Evolutionary conservation across 2,329 filamentous ascomycete species (phyloP).

Genomic region (Davidsoniella eucalypti): DNA sequence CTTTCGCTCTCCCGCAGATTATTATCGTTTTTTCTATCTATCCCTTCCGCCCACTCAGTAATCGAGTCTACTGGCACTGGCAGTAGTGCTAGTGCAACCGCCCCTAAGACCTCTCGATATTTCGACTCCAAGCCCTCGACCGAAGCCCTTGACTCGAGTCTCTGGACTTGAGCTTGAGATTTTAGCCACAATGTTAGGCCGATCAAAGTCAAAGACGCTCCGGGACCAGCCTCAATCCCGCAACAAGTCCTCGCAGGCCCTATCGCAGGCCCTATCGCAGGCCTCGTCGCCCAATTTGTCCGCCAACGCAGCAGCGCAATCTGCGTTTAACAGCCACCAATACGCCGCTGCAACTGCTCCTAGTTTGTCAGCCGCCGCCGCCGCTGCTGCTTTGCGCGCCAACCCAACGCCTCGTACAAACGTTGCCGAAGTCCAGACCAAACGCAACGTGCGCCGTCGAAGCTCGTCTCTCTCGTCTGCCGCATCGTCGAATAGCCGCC

Average conservation of each 20-base stretch:
- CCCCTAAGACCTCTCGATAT: too few species aligned
- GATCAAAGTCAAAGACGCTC: constrained; percentile 33
- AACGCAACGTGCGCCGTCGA: constrained; percentile 55
- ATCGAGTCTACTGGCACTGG: too few species aligned
- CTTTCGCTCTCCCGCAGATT: too few species aligned
- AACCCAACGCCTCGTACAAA: constrained; percentile 63
- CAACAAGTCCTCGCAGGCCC: constrained; percentile 17
- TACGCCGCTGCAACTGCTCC: constrained; percentile 27
- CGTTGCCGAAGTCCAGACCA: constrained; percentile 72
- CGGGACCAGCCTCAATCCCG: constrained; percentile 11
- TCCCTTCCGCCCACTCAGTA: neutral
- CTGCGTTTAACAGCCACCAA: constrained; percentile 56
- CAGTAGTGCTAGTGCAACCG: too few species aligned
- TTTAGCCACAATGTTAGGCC: constrained; percentile 29
- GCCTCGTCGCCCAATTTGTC: constrained; percentile 36
- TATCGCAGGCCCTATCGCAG: constrained; percentile 15
- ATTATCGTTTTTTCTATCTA: neutral
- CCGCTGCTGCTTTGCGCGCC: constrained; percentile 67
- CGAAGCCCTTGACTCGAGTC: too few species aligned
- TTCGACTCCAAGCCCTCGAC: too few species aligned
- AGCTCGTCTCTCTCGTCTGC: constrained; percentile 54
- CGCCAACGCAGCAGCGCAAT: constrained; percentile 62
- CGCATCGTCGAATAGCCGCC: constrained; percentile 17
- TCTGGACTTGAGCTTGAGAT: neutral
- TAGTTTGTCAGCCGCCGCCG: constrained; percentile 68